Evolutionary conservation across 495 filamentous ascomycete genomes (phyloP).

Genomic region (Podospora comata): DNA sequence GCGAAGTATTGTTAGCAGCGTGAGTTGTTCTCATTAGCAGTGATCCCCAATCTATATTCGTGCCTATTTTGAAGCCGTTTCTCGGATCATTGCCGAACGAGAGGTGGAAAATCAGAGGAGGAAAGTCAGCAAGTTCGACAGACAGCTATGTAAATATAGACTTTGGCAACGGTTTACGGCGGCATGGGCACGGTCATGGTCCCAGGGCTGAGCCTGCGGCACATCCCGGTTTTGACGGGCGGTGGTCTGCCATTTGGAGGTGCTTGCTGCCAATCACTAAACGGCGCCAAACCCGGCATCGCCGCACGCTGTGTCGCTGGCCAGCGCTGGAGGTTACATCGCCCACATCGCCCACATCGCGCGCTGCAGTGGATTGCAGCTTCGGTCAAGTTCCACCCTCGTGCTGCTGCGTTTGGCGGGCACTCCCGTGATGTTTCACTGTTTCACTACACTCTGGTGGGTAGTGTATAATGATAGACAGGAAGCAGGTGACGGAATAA

Average conservation of each 20-base stretch:
- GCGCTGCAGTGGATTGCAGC: background rate
- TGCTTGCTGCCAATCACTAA: background rate
- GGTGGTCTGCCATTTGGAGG: background rate
- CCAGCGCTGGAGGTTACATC: background rate
- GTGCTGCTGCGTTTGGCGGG: background rate
- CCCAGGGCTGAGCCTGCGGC: slow-evolving; percentile 2
- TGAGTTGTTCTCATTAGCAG: too few relatives aligned
- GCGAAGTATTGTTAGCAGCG: too few relatives aligned
- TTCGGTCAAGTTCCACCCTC: background rate
- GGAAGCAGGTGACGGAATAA: background rate
- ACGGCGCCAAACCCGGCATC: slow-evolving; percentile 1
- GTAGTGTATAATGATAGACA: too few relatives aligned
- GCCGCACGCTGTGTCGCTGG: slow-evolving; percentile 6
- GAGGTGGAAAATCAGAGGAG: too few relatives aligned
- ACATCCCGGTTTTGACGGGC: background rate
- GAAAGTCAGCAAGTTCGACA: too few relatives aligned
- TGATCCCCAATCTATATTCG: too few relatives aligned
- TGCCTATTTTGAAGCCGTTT: too few relatives aligned
- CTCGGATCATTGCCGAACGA: too few relatives aligned
- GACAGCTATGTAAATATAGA: too few relatives aligned
- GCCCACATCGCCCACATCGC: background rate
- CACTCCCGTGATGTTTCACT: slow-evolving; percentile 12
- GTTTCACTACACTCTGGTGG: background rate
- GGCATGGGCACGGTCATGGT: background rate
- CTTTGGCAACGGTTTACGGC: too few relatives aligned